phyloP scores from a whole-genome alignment of 2,329 filamentous ascomycete species.

The Aspergillus sp. region DNA sequence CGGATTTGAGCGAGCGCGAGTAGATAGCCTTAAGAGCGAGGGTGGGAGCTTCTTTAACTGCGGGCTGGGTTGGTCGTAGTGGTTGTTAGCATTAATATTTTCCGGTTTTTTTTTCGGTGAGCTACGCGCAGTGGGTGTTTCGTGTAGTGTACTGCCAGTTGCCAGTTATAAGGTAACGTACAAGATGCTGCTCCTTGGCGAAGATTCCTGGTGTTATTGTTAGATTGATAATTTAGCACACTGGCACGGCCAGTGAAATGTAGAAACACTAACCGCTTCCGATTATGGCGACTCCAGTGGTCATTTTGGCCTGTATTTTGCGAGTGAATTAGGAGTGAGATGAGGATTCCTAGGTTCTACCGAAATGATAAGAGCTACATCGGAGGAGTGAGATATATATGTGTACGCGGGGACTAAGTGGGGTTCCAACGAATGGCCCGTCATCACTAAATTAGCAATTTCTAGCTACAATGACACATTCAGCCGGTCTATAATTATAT shows the following conservation, averaged over 20 bases:
- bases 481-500: too few species aligned
- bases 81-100: not conserved
- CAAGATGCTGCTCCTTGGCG: slow-evolving; percentile 57
- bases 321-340: not conserved
- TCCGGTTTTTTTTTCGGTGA: not conserved
- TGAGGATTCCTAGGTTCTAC: not conserved
- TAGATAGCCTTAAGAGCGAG: slow-evolving; percentile 58
- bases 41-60: slow-evolving; percentile 46
- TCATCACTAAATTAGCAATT: not conserved
- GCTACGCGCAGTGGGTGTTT: not conserved
- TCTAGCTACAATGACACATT: too few species aligned
- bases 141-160: not conserved
- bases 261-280: slow-evolving; percentile 45
- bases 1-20: slow-evolving; percentile 57
- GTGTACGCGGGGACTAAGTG: not conserved
- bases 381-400: not conserved
- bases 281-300: slow-evolving; percentile 53
- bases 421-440: not conserved
- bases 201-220: slow-evolving; percentile 48
- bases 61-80: slow-evolving; percentile 41
- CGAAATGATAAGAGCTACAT: not conserved
- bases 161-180: slow-evolving; percentile 19
- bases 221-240: not conserved
- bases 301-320: slow-evolving; percentile 23
- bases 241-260: not conserved